Evolutionary conservation across 2,329 filamentous ascomycete species (phyloP), one percentile per base, ranked within the genome.

Genomic region (Sphaceloma murrayae): DNA sequence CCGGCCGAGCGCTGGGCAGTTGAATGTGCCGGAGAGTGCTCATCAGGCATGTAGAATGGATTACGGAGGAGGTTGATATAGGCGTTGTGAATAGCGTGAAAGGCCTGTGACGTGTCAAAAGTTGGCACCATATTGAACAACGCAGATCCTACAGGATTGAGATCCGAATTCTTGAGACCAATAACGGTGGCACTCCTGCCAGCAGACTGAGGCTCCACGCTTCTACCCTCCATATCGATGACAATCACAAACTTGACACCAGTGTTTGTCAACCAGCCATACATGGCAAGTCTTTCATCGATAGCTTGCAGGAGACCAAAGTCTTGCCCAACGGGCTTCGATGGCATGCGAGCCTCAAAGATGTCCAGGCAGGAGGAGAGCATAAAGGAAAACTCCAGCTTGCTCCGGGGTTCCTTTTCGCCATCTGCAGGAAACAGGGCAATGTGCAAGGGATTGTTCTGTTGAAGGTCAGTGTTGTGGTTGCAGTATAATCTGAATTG

Each of bases 361-460:
- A 96, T 80, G 65, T 98, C 91, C 53, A 98, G 82, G 47, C 85
- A 91, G 47, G 82, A 84, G 53, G 87, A 91, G 50, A 96, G 78
- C 38, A 95, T 75, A 56, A 96, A 87, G 26, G 84, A 86, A 69
- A 91, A 95, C 60, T 94, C 86, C 8, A 96, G 75, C n/a, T 78
- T 73, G 13, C 80, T 82, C 55, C 81, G 79, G 52, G 82, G 67
- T 69, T 84, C 75, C 34, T 52, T 39, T 34, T 53, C 51, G 6
- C 52, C 50, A 33, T 53, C 51, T n/a, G 80, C 82, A 42, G 86
- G 83, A 65, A 95, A 94, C 60, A 94, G 78, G 49, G 85, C 80
- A 56, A 94, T 84, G 67, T 96, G 89, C 52, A 96, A 81, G 48
- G 89, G 91, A 60, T 95, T 94, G 68, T 96, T 94, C 88, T 96